Evolutionary conservation across 305 asterid species (phyloP), one percentile per base, ranked within the genome.

Genomic region (Fraxinus floribunda): DNA sequence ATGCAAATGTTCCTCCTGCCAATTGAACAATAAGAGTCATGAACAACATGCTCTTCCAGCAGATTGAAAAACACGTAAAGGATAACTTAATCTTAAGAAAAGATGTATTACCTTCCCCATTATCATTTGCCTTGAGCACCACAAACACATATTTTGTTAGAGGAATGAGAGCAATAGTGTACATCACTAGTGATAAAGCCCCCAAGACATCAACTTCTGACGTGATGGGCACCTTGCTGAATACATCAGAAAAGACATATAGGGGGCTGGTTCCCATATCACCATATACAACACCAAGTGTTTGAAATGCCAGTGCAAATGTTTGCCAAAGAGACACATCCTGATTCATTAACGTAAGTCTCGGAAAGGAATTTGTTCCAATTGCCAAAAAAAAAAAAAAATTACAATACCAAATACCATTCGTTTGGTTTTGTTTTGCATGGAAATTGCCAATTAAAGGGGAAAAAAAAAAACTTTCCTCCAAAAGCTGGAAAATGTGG

Each of bases 191-290:
- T 26, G 99, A 96, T 76, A 96, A 82, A 64, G 98, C 94, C 73
- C 99, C 99, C 87, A 96, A 82, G 81, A 96, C 91, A 85, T 96
- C 98, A 38, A 91, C 91, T 2, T 96, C 98, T 41, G 98, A 94
- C 46, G 93, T 91, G 85, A 96, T 96, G 86, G 93, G 90, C 80
- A 94, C 97, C 84, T 96, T 96, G 89, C 93, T 93, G 86, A 96
- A 96, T 18, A 96, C 98, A 64, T 89, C 99, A 16, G 97, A 84
- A 82, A 94, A 94, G 72, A 96, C 99, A 76, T 96, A 96, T 1
- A 96, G 86, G 82, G 98, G 99, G 81, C 98, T 94, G 5, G 99
- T 96, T 24, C 99, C 99, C 98, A 96, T 89, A 84, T 96, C 99
- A 35, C 99, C 99, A 70, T 96, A 96, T 41, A 94, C 98, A 79